Evolutionary conservation across 148 eudicot genomes (phyloP), one percentile per base, ranked within the genome.

Genomic region (Amaranthus palmeri): DNA sequence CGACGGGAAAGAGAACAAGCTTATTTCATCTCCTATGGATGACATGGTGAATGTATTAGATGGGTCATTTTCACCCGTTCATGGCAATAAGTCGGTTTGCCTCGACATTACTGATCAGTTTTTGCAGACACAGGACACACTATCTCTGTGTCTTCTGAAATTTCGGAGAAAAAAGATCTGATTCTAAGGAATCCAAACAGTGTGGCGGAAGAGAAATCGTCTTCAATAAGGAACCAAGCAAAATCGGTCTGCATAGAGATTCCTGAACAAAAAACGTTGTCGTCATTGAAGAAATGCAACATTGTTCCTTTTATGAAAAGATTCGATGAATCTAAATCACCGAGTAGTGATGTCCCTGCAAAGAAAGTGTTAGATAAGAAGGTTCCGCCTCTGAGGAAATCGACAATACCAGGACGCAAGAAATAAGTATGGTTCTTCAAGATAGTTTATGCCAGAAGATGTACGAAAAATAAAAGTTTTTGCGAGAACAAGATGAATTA

Each of bases 81-180:
- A 76, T 8, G 97, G 89, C 78, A 83, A 78, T 52, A 80, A 90
- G 61, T 89, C 96, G n/a, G 85, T 82, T 58, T 86, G 80, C 59
- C 88, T 95, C 57, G 90, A 83, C 51, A 78, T 72, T 43, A 62
- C 76, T 54, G 86, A 76, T 40, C 53, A 64, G 7, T 74, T 68
- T 11, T 46, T 66, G 50, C 48, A 69, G 65, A 13, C 42, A 46
- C 73, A 8, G 3, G 53, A 63, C 17, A 67, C 55, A 50, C 51
- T 54, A 49, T 56, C 96, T 56, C 96, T 13, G 85, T 82, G 50
- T 84, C 72, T 60, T 87, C 89, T 54, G 88, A 80, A 43, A 77
- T 65, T 45, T 51, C 74, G 50, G 86, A 85, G 10, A 76, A 57
- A 44, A 81, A 74, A 53, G 25, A 46, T 46, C 50, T 72, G 42